A percentile compares a stretch with the other conserved stretches of the same genome.
phyloP scores from a whole-genome alignment of 176 grass and related monocot genomes.

The Avena insularis region DNA sequence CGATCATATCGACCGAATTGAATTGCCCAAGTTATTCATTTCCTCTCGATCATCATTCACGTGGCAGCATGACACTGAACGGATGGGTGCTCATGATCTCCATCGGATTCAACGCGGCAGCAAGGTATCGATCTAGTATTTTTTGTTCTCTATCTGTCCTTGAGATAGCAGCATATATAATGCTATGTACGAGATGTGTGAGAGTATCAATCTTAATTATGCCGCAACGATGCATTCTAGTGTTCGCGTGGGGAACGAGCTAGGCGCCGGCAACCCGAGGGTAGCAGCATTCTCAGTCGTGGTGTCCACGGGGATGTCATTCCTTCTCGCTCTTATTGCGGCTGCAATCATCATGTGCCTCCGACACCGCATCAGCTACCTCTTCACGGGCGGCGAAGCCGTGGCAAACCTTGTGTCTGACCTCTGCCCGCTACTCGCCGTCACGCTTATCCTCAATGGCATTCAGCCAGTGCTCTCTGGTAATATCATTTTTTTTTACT shows the following conservation, averaged over 20 bases:
- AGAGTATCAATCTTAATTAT: too few species aligned
- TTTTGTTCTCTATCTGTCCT: too few species aligned
- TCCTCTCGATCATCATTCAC: too few species aligned
- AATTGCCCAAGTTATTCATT: too few species aligned
- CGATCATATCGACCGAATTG: too few species aligned
- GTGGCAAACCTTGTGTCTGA: slow-evolving; percentile 59
- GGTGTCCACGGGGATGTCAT: slow-evolving; percentile 26
- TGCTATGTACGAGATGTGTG: too few species aligned
- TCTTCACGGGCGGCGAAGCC: slow-evolving; percentile 45
- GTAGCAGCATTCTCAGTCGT: slow-evolving; percentile 38
- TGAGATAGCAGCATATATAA: too few species aligned
- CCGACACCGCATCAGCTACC: slow-evolving; percentile 41
- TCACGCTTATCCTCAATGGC: slow-evolving; percentile 40
- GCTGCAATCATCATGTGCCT: slow-evolving; percentile 32
- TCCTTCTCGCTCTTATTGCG: neutral
- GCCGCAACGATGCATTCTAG: neutral
- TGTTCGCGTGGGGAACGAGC: slow-evolving; percentile 45
- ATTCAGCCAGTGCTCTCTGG: slow-evolving; percentile 40
- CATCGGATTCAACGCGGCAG: slow-evolving; percentile 69
- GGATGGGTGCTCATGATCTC: slow-evolving; percentile 69
- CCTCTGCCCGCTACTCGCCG: slow-evolving; percentile 53
- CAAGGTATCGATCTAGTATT: slow-evolving; percentile 33
- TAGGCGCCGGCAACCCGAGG: slow-evolving; percentile 39
- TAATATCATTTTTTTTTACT: neutral
- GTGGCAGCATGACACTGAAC: slow-evolving; percentile 48